Conservation (phyloP, 2,329 filamentous ascomycete genomes). For the Exophiala alcalophila region DNA sequence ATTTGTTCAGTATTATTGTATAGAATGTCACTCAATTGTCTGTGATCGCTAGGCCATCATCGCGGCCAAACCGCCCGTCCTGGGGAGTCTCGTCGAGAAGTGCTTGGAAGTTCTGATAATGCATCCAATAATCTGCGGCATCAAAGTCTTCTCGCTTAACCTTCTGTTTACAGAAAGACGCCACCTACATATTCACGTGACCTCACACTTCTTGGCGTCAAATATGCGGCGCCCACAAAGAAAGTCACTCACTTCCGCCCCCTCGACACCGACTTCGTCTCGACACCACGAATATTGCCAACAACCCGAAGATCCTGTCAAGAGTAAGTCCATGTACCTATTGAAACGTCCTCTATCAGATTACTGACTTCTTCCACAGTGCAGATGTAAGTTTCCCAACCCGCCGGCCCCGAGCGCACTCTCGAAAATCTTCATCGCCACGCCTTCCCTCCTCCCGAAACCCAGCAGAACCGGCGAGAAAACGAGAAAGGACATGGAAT, state of each 20-base stretch:
- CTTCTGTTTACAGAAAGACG: neutral
- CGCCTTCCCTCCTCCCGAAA: too few relatives aligned
- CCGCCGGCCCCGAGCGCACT: slow-evolving; percentile 21
- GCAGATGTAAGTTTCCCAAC: slow-evolving; percentile 73
- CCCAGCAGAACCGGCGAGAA: slow-evolving; percentile 32
- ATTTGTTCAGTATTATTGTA: too few relatives aligned
- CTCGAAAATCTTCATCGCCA: slow-evolving; percentile 10
- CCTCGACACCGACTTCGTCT: slow-evolving; percentile 8
- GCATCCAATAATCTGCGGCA: neutral
- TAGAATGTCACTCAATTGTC: too few relatives aligned
- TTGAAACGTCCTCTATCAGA: neutral
- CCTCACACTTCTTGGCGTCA: slow-evolving; percentile 8
- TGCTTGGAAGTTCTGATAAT: neutral
- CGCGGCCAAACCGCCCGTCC: too few relatives aligned
- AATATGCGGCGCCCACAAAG: slow-evolving; percentile 5
- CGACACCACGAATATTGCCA: slow-evolving; percentile 13
- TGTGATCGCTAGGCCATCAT: too few relatives aligned
- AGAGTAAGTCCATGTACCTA: slow-evolving; percentile 21
- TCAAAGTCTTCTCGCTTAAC: slow-evolving; percentile 1
- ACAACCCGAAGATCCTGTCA: slow-evolving; percentile 27
- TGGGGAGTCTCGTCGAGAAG: too few relatives aligned
- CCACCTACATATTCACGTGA: too few relatives aligned
- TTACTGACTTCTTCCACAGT: slow-evolving; percentile 52
- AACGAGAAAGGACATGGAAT: neutral
- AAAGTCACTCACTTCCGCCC: slow-evolving; percentile 6